Conservation (phyloP, 2,329 filamentous ascomycete genomes). For the Colletotrichum ledebouriae region DNA sequence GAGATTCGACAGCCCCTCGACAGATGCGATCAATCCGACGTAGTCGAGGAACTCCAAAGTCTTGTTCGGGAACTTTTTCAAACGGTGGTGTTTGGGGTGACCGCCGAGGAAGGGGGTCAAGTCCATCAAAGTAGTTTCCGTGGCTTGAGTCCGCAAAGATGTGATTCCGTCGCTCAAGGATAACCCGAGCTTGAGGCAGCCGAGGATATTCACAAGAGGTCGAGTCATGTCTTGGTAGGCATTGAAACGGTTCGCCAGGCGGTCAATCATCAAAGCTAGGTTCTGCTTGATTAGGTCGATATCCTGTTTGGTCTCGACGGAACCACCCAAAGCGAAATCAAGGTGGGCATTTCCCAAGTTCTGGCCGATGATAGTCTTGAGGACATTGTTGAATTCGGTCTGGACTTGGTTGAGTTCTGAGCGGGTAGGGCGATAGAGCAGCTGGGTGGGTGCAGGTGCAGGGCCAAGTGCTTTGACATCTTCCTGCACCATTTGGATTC, state of each 20-base stretch:
- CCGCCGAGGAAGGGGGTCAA: slow-evolving; percentile 71
- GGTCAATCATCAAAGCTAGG: slow-evolving; percentile 76
- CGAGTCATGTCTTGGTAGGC: slow-evolving; percentile 88
- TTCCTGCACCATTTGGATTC: slow-evolving; percentile 72
- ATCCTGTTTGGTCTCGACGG: slow-evolving; percentile 55
- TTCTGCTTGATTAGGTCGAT: slow-evolving; percentile 66
- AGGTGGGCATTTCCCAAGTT: slow-evolving; percentile 57
- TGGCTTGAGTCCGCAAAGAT: slow-evolving; percentile 9
- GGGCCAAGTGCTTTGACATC: slow-evolving; percentile 75
- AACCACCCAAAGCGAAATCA: slow-evolving; percentile 49
- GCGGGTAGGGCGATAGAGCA: slow-evolving; percentile 77
- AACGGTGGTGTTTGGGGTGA: slow-evolving; percentile 39
- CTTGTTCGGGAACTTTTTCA: slow-evolving; percentile 46
- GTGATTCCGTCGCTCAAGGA: slow-evolving; percentile 67
- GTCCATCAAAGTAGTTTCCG: slow-evolving; percentile 52
- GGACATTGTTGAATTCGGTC: slow-evolving; percentile 83
- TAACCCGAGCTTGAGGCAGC: slow-evolving; percentile 82
- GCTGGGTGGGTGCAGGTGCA: slow-evolving; percentile 72
- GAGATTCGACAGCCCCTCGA: slow-evolving; percentile 62
- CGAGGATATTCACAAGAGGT: slow-evolving; percentile 83
- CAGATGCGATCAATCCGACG: slow-evolving; percentile 58
- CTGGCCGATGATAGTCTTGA: slow-evolving; percentile 72
- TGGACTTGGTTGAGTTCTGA: slow-evolving; percentile 81
- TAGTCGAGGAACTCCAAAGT: slow-evolving; percentile 66
- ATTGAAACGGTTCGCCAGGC: slow-evolving; percentile 78